Percentiles rank a stretch among this genome's conserved stretches.
Evolutionary conservation across 1,284 basidiomycete genomes (phyloP).

Genomic region (Flammula alnicola): DNA sequence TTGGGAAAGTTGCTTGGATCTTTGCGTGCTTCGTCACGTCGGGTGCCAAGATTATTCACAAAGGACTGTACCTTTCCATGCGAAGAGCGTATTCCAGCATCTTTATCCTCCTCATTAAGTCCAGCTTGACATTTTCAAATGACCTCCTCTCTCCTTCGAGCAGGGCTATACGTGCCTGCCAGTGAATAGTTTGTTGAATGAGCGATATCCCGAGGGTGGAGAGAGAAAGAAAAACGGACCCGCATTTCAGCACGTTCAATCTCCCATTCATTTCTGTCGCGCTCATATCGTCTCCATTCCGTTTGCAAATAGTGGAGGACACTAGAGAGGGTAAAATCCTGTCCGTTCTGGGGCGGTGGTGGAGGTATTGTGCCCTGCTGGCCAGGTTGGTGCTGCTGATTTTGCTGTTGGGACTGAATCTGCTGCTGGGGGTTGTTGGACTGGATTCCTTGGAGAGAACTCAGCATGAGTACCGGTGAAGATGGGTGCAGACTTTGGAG

Average conservation of each 20-base stretch:
- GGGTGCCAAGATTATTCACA: constrained; percentile 23
- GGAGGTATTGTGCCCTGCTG: constrained; percentile 68
- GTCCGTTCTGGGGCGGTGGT: constrained; percentile 77
- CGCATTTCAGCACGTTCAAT: constrained; percentile 99
- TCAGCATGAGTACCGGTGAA: constrained; percentile 61
- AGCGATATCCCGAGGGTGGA: constrained; percentile 27
- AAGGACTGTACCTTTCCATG: constrained; percentile 80
- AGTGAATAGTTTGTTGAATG: constrained; percentile 17
- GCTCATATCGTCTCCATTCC: constrained; percentile 96
- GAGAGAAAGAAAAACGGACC: constrained; percentile 57
- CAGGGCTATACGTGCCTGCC: constrained; percentile 92
- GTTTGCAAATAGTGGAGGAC: constrained; percentile 98
- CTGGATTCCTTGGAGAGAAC: constrained; percentile 65
- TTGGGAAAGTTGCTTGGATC: constrained; percentile 81
- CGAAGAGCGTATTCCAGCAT: constrained; percentile 98
- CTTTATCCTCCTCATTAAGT: constrained; percentile 95
- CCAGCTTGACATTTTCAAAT: constrained; percentile 96
- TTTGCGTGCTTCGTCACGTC: constrained; percentile 43
- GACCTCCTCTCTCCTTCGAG: constrained; percentile 96
- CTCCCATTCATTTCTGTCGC: constrained; percentile 99
- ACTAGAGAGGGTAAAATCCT: constrained; percentile 91
- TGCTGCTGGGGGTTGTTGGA: constrained; percentile 59
- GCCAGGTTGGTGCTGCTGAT: constrained; percentile 53
- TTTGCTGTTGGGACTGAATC: constrained; percentile 56
- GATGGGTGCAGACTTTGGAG: constrained; percentile 34